Percentiles rank a stretch among this genome's conserved stretches.
These are phyloP conservation scores for Alternaria sp. DNA, from an alignment of 2,329 filamentous ascomycete genomes.

Conservation along the genomic window DNA sequence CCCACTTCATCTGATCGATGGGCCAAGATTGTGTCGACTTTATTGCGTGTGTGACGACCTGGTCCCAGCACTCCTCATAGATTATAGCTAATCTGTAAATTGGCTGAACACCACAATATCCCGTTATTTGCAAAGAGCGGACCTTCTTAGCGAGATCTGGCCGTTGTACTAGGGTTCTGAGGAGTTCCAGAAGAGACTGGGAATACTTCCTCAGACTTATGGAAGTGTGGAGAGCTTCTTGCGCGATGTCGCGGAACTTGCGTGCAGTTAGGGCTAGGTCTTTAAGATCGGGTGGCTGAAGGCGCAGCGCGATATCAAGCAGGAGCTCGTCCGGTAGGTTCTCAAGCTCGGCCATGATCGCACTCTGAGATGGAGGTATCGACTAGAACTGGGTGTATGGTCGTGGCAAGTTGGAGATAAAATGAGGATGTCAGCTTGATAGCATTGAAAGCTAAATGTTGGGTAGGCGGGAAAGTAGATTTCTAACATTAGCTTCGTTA, in stretches of 20 bases:
- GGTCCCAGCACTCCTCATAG: background rate
- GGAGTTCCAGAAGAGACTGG: background rate
- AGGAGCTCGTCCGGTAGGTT: background rate
- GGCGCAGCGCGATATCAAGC: background rate
- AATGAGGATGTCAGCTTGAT: no score
- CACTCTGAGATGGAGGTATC: background rate
- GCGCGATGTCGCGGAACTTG: background rate
- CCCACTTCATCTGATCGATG: background rate
- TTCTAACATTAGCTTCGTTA: no score
- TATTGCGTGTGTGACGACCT: background rate
- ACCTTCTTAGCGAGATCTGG: background rate
- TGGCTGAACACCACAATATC: background rate
- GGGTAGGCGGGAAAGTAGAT: no score
- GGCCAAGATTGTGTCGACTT: background rate
- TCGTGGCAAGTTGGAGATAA: no score
- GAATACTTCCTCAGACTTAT: background rate
- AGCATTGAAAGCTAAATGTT: no score
- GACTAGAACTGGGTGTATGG: no score
- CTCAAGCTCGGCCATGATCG: background rate
- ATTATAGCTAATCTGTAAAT: background rate
- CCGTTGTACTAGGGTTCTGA: background rate
- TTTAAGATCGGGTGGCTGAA: background rate
- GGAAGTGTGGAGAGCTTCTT: background rate
- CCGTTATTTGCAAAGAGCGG: background rate
- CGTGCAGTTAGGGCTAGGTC: background rate